These are phyloP conservation scores for Aspergillus affinis DNA, from an alignment of 495 filamentous ascomycete genomes.

Conservation along the genomic window DNA sequence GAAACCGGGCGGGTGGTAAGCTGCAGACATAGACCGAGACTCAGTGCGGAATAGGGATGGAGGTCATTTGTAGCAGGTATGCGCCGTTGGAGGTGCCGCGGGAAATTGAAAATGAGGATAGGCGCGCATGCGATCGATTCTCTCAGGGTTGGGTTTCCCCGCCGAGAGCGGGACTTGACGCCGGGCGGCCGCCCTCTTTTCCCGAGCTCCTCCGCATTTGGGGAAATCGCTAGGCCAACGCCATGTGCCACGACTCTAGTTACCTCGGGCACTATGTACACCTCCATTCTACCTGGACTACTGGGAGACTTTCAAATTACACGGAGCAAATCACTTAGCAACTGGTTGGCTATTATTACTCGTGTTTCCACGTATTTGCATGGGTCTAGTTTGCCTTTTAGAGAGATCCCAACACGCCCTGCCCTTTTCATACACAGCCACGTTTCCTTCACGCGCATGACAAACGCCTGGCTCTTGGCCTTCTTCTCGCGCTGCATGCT, in stretches of 20 bases:
- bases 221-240: slow-evolving; percentile 3
- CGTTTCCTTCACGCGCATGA: not conserved
- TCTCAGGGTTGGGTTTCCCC: slow-evolving; percentile 25
- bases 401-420: not conserved
- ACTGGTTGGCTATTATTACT: no score
- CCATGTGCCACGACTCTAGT: not conserved
- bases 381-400: no score
- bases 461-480: not conserved
- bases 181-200: slow-evolving; percentile 14
- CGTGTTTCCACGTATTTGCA: no score
- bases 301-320: no score
- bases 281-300: not conserved
- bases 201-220: slow-evolving; percentile 42
- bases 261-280: slow-evolving; percentile 1
- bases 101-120: slow-evolving; percentile 22
- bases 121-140: slow-evolving; percentile 31
- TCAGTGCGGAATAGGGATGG: slow-evolving; percentile 6
- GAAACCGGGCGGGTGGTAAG: slow-evolving; percentile 10
- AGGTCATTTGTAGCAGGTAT: slow-evolving; percentile 7
- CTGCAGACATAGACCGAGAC: slow-evolving; percentile 31
- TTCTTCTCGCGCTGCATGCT: not conserved
- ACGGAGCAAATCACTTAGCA: no score
- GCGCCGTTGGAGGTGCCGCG: slow-evolving; percentile 13
- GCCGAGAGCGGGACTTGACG: slow-evolving; percentile 23
- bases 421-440: not conserved